phyloP scores from a whole-genome alignment of 2,329 filamentous ascomycete species.

The Botrytis sinoallii region DNA sequence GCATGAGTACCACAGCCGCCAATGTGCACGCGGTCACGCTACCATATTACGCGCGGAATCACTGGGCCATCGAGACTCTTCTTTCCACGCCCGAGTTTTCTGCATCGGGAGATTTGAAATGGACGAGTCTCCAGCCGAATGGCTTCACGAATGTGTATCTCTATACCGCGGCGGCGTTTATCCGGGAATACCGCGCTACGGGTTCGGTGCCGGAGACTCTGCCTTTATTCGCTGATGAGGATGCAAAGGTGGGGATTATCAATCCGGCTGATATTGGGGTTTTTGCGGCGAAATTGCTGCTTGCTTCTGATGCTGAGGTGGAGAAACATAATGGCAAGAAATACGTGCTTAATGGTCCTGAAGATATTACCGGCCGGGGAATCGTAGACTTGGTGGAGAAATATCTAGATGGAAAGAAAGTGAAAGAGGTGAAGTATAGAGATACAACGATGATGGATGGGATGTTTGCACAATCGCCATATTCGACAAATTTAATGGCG shows the following conservation, averaged over 20 bases:
- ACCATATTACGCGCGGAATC: not conserved
- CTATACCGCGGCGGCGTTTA: not conserved
- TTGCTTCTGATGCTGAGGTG: not conserved
- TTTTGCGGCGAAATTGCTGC: not conserved
- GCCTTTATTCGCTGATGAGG: not conserved
- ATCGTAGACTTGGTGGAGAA: not conserved
- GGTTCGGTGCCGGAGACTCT: not conserved
- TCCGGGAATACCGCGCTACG: not conserved
- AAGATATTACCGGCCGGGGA: not conserved
- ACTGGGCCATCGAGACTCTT: not conserved
- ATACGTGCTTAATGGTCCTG: not conserved
- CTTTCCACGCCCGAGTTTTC: not conserved
- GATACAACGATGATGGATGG: fast-evolving
- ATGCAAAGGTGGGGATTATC: not conserved
- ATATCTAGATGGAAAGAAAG: not conserved
- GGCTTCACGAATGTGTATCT: not conserved
- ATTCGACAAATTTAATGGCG: not conserved
- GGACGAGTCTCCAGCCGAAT: not conserved
- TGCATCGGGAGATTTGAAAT: not conserved
- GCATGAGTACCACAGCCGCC: not conserved
- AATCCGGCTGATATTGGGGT: not conserved
- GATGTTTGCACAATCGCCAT: not conserved
- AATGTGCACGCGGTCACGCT: not conserved
- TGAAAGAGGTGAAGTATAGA: not conserved
- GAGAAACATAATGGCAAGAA: not conserved